Conservation (phyloP, 2,329 filamentous ascomycete species). For the Colletotrichum aenigma region DNA sequence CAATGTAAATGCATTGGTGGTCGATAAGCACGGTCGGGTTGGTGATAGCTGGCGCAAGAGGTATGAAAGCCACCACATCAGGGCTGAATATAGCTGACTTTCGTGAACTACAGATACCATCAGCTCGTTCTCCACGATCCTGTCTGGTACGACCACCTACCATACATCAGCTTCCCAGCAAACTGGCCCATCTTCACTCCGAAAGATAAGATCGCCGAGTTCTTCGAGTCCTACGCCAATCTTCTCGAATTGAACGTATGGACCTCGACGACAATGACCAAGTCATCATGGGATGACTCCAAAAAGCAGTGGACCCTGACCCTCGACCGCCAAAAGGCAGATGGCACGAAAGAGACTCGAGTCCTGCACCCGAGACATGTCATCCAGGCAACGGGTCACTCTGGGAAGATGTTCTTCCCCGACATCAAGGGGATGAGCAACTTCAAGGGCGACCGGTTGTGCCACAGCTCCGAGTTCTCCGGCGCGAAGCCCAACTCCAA, state of each 20-base stretch:
- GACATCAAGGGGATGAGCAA: slow-evolving; percentile 52
- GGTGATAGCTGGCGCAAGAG: slow-evolving; percentile 64
- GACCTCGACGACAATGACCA: slow-evolving; percentile 53
- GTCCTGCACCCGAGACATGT: slow-evolving; percentile 67
- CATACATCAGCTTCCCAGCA: slow-evolving; percentile 64
- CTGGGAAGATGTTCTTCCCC: slow-evolving; percentile 66
- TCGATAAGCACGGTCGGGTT: slow-evolving; percentile 54
- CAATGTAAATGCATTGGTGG: slow-evolving; percentile 51
- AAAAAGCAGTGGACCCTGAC: slow-evolving; percentile 61
- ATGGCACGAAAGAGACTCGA: slow-evolving; percentile 54
- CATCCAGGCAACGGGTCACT: slow-evolving; percentile 71
- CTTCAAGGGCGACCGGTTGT: slow-evolving; percentile 62
- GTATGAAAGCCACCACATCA: not conserved
- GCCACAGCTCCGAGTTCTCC: slow-evolving; percentile 62
- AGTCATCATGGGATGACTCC: slow-evolving; percentile 50
- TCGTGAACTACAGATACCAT: slow-evolving; percentile 45
- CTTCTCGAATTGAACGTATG: slow-evolving; percentile 69
- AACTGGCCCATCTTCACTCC: slow-evolving; percentile 71
- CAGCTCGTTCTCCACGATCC: slow-evolving; percentile 67
- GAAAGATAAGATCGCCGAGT: slow-evolving; percentile 70
- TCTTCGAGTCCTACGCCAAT: slow-evolving; percentile 66
- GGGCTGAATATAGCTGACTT: not conserved
- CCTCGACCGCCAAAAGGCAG: slow-evolving; percentile 45
- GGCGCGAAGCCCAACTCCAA: slow-evolving; percentile 51
- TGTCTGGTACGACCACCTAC: slow-evolving; percentile 61